These are phyloP conservation scores for Cornus controversa DNA, from an alignment of 148 eudicot species.

Conservation along the genomic window DNA sequence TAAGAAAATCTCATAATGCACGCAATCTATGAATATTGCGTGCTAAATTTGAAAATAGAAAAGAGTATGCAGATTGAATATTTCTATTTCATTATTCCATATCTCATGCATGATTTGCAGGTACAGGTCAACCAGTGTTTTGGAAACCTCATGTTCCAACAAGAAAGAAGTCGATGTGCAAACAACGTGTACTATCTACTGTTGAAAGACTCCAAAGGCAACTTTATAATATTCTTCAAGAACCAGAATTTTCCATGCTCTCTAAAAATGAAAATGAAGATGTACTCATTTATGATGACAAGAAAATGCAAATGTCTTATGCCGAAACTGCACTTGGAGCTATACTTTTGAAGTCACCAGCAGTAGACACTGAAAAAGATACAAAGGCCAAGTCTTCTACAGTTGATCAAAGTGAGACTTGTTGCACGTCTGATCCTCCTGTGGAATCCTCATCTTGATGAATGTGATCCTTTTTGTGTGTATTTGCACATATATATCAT, in stretches of 20 bases:
- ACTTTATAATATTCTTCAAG: conserved; percentile 14
- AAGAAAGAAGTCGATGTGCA: conserved; percentile 17
- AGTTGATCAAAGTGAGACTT: background rate
- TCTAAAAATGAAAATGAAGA: conserved; percentile 3
- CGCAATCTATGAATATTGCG: too few relatives aligned
- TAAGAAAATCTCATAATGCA: too few relatives aligned
- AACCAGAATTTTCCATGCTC: conserved; percentile 15
- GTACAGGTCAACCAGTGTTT: background rate
- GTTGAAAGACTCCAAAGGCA: conserved; percentile 15
- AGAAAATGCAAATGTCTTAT: background rate
- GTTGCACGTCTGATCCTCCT: background rate
- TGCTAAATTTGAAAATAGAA: too few relatives aligned
- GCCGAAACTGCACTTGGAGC: conserved; percentile 19
- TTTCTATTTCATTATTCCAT: too few relatives aligned
- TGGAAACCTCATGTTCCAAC: conserved; percentile 7
- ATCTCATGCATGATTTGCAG: conserved; percentile 7
- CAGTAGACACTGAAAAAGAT: background rate
- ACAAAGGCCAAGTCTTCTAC: too few relatives aligned
- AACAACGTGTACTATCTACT: background rate
- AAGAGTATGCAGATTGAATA: too few relatives aligned
- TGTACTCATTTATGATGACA: conserved; percentile 3
- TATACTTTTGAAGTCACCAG: conserved; percentile 8
- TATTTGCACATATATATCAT: background rate
- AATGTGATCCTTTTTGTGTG: background rate
- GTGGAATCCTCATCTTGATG: background rate